Conservation (phyloP, 2,329 filamentous ascomycete species). For the Mollisiaceae sp. region DNA sequence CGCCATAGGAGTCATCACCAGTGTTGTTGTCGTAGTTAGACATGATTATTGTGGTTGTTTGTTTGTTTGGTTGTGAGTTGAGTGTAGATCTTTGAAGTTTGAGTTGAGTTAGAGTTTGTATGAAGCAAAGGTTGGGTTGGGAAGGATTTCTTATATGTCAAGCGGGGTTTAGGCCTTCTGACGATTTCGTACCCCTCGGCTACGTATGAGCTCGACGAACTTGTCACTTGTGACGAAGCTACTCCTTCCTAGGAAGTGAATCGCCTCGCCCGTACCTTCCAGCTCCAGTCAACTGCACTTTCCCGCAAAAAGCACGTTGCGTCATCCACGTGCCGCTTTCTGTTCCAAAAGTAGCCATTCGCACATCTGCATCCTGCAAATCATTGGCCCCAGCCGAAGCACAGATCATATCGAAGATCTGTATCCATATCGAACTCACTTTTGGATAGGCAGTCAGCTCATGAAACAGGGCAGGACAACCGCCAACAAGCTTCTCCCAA, state of each 20-base stretch:
- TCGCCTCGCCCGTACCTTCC: not conserved
- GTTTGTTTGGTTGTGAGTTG: slow-evolving; percentile 21
- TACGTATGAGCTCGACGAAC: not conserved
- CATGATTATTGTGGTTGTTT: slow-evolving; percentile 34
- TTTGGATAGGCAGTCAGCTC: not conserved
- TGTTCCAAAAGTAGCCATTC: slow-evolving; percentile 10
- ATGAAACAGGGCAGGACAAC: not conserved
- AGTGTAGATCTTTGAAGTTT: slow-evolving; percentile 14
- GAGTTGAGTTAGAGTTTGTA: slow-evolving; percentile 1
- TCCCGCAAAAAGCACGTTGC: slow-evolving; percentile 21
- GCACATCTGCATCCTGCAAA: slow-evolving; percentile 3
- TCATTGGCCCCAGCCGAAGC: not conserved
- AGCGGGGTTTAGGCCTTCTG: not conserved
- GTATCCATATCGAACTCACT: not conserved
- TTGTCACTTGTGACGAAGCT: not conserved
- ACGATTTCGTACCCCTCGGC: slow-evolving; percentile 2
- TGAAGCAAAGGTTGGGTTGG: not conserved
- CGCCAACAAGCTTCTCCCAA: not conserved
- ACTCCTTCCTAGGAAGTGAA: not conserved
- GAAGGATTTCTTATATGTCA: slow-evolving; percentile 8
- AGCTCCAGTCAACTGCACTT: slow-evolving; percentile 1
- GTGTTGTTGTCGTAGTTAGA: slow-evolving; percentile 42
- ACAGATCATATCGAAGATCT: slow-evolving; percentile 16
- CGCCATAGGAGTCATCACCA: slow-evolving; percentile 28
- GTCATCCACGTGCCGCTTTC: slow-evolving; percentile 15